Conservation (phyloP, 441 rosid genomes). For the Croton laevigatus region DNA sequence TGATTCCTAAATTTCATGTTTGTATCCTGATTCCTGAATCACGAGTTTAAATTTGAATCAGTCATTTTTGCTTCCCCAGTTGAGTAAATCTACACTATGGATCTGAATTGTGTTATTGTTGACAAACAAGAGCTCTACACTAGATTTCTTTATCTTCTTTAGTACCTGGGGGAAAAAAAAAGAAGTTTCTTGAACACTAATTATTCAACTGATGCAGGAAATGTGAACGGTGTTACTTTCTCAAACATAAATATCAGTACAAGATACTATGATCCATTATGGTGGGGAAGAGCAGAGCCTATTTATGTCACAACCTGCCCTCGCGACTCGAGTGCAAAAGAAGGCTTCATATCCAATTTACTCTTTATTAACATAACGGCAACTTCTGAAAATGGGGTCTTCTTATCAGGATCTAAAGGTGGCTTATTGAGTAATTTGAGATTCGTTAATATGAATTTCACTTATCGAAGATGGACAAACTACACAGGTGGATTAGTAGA, state of each 20-base stretch:
- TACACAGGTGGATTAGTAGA: constrained; percentile 64
- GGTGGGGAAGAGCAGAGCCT: constrained; percentile 99
- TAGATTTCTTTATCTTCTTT: neutral
- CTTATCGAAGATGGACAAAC: constrained; percentile 65
- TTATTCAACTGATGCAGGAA: constrained; percentile 49
- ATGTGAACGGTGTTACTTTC: constrained; percentile 66
- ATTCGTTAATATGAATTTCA: constrained; percentile 61
- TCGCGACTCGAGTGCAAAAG: constrained; percentile 34
- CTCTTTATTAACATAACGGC: constrained; percentile 65
- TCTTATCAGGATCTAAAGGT: constrained; percentile 71
- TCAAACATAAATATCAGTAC: constrained; percentile 80
- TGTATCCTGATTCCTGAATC: no score
- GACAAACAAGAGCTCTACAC: neutral
- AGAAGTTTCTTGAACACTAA: neutral
- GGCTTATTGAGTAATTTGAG: constrained; percentile 57
- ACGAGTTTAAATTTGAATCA: neutral
- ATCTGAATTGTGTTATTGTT: neutral
- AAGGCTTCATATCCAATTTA: constrained; percentile 62
- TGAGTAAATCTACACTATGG: neutral
- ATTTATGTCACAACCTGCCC: constrained; percentile 83
- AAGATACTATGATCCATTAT: constrained; percentile 75
- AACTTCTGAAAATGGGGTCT: constrained; percentile 68
- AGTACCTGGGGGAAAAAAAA: neutral
- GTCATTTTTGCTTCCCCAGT: neutral
- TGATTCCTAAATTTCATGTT: no score